Conservation (phyloP, 352 stramenopile genomes). For the Phytophthora sp. region DNA sequence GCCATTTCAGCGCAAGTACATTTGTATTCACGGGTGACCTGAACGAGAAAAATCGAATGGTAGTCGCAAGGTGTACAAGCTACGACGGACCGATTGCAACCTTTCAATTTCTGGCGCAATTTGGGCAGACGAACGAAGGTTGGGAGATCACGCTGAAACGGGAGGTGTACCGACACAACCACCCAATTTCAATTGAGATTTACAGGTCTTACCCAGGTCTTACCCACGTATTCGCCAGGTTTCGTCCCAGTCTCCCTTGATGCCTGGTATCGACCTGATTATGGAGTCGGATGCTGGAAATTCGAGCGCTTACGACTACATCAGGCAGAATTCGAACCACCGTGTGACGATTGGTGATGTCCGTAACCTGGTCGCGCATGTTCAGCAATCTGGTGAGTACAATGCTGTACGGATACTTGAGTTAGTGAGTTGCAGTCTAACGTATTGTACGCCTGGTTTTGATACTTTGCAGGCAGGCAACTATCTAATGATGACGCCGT, state of each 20-base stretch:
- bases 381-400: not conserved
- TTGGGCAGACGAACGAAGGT: not conserved
- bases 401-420: not conserved
- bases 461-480: not conserved
- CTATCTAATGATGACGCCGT: slow-evolving; percentile 8
- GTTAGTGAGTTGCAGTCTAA: too few relatives aligned
- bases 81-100: not conserved
- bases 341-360: slow-evolving; percentile 8
- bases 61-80: not conserved
- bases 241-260: not conserved
- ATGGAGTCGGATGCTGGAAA: too few relatives aligned
- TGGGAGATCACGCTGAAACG: not conserved
- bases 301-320: slow-evolving; percentile 7
- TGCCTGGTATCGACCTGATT: slow-evolving; percentile 4
- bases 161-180: slow-evolving; percentile 9
- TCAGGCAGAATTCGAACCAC: not conserved
- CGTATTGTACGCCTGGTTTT: too few relatives aligned
- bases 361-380: not conserved
- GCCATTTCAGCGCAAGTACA: not conserved
- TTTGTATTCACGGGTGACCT: slow-evolving; percentile 2
- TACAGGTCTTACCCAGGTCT: slow-evolving; percentile 13
- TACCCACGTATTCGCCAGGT: slow-evolving; percentile 29
- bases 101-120: slow-evolving; percentile 12
- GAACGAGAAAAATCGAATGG: not conserved
- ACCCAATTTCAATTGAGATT: not conserved